Base-by-base conservation (phyloP, 805 yeast genomes). In the Myxozyma mucilagina region DNA sequence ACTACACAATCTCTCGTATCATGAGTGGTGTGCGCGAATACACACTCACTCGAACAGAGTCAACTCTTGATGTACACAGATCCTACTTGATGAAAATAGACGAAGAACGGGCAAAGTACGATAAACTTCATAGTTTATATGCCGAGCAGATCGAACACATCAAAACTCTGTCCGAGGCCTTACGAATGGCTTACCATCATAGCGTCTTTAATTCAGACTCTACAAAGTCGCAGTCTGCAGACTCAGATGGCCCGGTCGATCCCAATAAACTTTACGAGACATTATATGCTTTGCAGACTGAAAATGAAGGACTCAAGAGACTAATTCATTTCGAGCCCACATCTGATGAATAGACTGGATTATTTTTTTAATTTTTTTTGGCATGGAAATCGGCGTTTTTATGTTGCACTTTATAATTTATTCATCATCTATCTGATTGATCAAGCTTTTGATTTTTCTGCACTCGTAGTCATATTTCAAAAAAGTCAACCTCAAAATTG, bases 11-110 rank as follows among this genome's bases (percentile, higher is more conserved):
- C 34, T 20, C 35, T 38, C 56, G 59, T n/a, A 55, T 63, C 38
- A 62, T 63, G 62, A 62, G 47, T 7, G 57, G 53, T 9, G 16
- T 63, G 16, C 57, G 67, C 9, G 57, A 57, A 8, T 57, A 56
- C 41, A 60, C 63, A 14, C 59, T 63, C 16, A 34, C 48, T 3
- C 56, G 59, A 14, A 51, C 60, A 6, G 59, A 48, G 20, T 29
- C 61, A 35, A 41, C 53, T 4, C 29, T 61, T 31, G 54, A 38
- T 3, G 11, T 61, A 4, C 67, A 58, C 47, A 61, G 49, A 31
- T 29, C 55, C 34, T 61, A 63, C 45, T 36, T 50, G 34, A 18
- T 11, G 6, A 44, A 53, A 38, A 52, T 61, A 6, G 57, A 50
- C 16, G 53, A 47, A 38, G 65, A 63, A 32, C 61, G 50, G 18